phyloP scores from a whole-genome alignment of 768 basidiomycete species.

The Boletus vinaceobasis region DNA sequence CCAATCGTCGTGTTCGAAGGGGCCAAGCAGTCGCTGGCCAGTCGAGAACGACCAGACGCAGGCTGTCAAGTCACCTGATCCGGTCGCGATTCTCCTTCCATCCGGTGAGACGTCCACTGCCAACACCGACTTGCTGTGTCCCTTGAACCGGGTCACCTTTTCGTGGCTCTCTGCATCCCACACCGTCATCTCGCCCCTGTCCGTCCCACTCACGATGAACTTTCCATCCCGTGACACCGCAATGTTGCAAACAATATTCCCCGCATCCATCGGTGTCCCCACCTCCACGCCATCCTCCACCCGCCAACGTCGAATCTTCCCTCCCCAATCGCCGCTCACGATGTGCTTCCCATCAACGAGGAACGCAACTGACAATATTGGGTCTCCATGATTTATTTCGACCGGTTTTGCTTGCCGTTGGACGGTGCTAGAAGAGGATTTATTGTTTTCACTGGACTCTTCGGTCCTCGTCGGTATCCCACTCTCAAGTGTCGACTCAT shows the following conservation, averaged over 20 bases:
- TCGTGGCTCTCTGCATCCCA: too few species aligned
- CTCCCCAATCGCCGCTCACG: too few species aligned
- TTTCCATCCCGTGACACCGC: too few species aligned
- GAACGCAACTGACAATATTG: neutral
- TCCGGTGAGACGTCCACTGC: neutral
- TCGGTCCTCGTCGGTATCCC: too few species aligned
- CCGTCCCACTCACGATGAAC: too few species aligned
- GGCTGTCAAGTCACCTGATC: neutral
- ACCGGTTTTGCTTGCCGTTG: neutral
- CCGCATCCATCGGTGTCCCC: too few species aligned
- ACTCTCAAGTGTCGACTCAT: too few species aligned
- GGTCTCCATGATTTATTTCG: neutral
- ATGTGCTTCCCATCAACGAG: neutral
- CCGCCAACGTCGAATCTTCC: too few species aligned
- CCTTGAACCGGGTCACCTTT: neutral
- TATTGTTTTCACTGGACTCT: neutral
- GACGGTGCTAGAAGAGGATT: neutral
- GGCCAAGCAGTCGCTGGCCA: neutral
- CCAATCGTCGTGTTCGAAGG: neutral
- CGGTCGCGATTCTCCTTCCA: neutral
- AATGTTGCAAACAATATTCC: neutral
- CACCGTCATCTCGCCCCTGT: too few species aligned
- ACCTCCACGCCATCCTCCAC: too few species aligned
- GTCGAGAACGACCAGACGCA: neutral
- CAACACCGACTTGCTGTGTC: neutral